A percentile compares a stretch with the other conserved stretches of the same genome.
Conservation (phyloP, 1,139 yeast species). For the Nakaseomyces delphensis region DNA sequence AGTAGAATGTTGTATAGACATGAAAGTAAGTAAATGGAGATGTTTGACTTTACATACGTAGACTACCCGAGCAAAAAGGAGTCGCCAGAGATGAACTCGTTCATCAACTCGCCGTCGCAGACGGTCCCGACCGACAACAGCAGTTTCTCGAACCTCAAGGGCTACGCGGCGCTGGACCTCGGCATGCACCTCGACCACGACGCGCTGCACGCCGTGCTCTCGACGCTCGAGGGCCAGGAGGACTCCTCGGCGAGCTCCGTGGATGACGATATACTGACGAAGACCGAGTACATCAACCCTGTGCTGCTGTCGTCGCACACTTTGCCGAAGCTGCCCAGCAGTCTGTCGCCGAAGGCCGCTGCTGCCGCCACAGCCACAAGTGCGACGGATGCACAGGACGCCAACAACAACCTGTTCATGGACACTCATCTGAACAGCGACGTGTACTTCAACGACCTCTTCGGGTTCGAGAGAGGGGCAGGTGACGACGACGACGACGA, state of each 20-base stretch:
- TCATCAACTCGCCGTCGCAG: conserved; percentile 5
- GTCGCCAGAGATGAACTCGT: conserved; percentile 2
- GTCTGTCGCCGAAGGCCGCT: neutral
- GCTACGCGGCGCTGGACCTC: too few species aligned
- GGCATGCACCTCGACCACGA: conserved; percentile 3
- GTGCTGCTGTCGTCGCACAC: conserved; percentile 3
- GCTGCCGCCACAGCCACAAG: too few species aligned
- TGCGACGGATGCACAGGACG: too few species aligned
- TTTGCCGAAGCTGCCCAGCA: conserved; percentile 4
- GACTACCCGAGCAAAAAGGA: neutral
- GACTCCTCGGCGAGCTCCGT: neutral
- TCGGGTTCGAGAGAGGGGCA: conserved; percentile 3
- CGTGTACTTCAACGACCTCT: neutral
- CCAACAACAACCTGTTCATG: conserved; percentile 4
- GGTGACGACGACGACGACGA: conserved; percentile 3
- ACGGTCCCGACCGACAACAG: conserved; percentile 4
- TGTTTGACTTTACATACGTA: neutral
- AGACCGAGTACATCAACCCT: conserved; percentile 5
- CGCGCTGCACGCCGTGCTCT: conserved; percentile 1
- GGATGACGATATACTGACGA: neutral
- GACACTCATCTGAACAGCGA: neutral
- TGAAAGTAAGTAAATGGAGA: too few species aligned
- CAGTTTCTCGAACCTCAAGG: conserved; percentile 4
- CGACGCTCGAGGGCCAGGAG: neutral
- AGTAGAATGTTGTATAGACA: too few species aligned